phyloP scores from a whole-genome alignment of 2,329 filamentous ascomycete species.

The Fusarium metavorans region DNA sequence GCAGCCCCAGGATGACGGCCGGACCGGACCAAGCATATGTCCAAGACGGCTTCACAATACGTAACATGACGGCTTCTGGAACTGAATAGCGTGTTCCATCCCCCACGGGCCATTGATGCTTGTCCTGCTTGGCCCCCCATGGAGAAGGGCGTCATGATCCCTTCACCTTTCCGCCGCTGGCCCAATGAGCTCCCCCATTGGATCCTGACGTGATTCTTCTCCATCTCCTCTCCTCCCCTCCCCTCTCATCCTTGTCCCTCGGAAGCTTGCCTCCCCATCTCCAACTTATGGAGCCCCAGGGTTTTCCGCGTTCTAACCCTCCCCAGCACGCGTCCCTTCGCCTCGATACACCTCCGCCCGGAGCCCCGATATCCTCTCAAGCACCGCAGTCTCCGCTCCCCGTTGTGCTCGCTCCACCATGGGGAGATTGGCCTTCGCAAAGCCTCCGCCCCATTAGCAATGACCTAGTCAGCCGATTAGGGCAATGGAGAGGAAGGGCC shows the following conservation, averaged over 20 bases:
- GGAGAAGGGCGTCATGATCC: constrained; percentile 23
- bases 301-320: constrained; percentile 1
- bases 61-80: constrained; percentile 42
- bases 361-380: constrained; percentile 6
- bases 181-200: constrained; percentile 24
- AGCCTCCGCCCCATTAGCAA: constrained; percentile 18
- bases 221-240: constrained; percentile 2
- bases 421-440: constrained; percentile 30
- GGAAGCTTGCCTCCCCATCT: constrained; percentile 14
- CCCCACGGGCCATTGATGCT: constrained; percentile 26
- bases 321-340: not conserved
- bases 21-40: constrained; percentile 25
- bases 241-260: not conserved
- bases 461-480: constrained; percentile 24
- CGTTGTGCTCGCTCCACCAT: constrained; percentile 34
- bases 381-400: not conserved
- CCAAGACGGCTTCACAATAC: constrained; percentile 27
- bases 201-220: constrained; percentile 9
- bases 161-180: constrained; percentile 26
- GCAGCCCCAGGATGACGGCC: constrained; percentile 29
- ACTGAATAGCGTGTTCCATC: constrained; percentile 27
- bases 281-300: constrained; percentile 4
- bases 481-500: constrained; percentile 26
- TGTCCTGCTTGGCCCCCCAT: constrained; percentile 14
- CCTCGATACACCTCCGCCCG: constrained; percentile 7